A percentile compares a stretch with the other conserved stretches of the same genome.
phyloP scores from a whole-genome alignment of 768 basidiomycete species.

The Podaxis sp. region DNA sequence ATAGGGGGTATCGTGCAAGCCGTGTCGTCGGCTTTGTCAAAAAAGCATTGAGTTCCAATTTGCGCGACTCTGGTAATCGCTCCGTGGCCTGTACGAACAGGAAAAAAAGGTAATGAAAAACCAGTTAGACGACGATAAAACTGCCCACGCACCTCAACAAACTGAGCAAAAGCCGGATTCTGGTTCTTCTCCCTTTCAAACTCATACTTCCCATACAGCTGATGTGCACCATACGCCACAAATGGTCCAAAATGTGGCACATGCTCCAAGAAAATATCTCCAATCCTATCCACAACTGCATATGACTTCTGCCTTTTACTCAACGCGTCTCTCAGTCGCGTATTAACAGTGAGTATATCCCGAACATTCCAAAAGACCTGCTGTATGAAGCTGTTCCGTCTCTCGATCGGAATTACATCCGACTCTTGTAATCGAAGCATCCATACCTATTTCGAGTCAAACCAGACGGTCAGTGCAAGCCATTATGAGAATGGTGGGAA shows the following conservation, averaged over 20 bases:
- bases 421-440: slow-evolving; percentile 75
- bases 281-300: slow-evolving; percentile 88
- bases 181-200: slow-evolving; percentile 97
- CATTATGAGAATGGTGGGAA: background rate
- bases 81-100: slow-evolving; percentile 59
- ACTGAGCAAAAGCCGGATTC: slow-evolving; percentile 89
- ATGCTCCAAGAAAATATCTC: slow-evolving; percentile 84
- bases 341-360: slow-evolving; percentile 91
- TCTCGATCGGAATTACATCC: slow-evolving; percentile 70
- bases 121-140: background rate
- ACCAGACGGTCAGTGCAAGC: background rate
- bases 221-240: slow-evolving; percentile 93
- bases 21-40: slow-evolving; percentile 97
- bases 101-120: background rate
- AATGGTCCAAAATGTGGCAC: slow-evolving; percentile 91
- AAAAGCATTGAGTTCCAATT: slow-evolving; percentile 96
- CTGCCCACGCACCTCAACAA: slow-evolving; percentile 78
- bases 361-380: slow-evolving; percentile 99
- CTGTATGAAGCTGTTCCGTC: slow-evolving; percentile 80
- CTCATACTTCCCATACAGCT: slow-evolving; percentile 97
- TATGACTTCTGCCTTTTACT: slow-evolving; percentile 94
- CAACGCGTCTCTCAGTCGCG: slow-evolving; percentile 84
- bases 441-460: slow-evolving; percentile 59
- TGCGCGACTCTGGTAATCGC: slow-evolving; percentile 89
- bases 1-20: slow-evolving; percentile 91